Evolutionary conservation across 805 yeast genomes (phyloP).

Genomic region (Kuraishia cidri): DNA sequence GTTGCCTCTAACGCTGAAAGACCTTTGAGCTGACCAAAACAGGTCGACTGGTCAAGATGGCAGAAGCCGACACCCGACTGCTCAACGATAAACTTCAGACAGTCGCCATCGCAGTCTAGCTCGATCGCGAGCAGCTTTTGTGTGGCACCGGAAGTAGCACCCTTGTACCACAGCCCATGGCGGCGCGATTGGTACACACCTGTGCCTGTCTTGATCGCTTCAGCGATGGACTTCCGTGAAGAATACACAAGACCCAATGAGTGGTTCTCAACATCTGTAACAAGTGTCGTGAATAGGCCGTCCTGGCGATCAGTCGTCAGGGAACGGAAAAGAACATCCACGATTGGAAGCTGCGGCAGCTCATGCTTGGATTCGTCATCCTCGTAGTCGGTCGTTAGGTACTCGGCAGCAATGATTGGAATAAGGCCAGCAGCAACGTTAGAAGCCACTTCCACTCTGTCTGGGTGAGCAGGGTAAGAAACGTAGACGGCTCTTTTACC

Average conservation of each 20-base stretch:
- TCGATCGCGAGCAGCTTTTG: constrained; percentile 63
- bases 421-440: constrained; percentile 23
- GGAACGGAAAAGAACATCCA: constrained; percentile 34
- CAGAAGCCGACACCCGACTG: constrained; percentile 90
- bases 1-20: constrained; percentile 59
- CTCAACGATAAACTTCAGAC: constrained; percentile 77
- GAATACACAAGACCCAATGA: constrained; percentile 90
- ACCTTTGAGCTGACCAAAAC: constrained; percentile 72
- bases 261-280: constrained; percentile 57
- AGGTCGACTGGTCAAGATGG: constrained; percentile 73
- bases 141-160: constrained; percentile 93
- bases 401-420: constrained; percentile 19
- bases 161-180: constrained; percentile 93
- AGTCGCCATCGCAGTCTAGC: constrained; percentile 89
- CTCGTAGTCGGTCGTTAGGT: constrained; percentile 23
- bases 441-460: constrained; percentile 11
- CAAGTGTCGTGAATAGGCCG: constrained; percentile 78
- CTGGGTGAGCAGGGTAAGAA: constrained; percentile 7
- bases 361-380: constrained; percentile 17
- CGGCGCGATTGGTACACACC: constrained; percentile 95
- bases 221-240: constrained; percentile 68
- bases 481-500: constrained; percentile 16
- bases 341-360: constrained; percentile 19
- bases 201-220: constrained; percentile 69
- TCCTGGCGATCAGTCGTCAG: constrained; percentile 79